Evolutionary conservation across 2,329 filamentous ascomycete genomes (phyloP), one percentile per base, ranked within the genome.

Genomic region (Ophiostoma australiae): DNA sequence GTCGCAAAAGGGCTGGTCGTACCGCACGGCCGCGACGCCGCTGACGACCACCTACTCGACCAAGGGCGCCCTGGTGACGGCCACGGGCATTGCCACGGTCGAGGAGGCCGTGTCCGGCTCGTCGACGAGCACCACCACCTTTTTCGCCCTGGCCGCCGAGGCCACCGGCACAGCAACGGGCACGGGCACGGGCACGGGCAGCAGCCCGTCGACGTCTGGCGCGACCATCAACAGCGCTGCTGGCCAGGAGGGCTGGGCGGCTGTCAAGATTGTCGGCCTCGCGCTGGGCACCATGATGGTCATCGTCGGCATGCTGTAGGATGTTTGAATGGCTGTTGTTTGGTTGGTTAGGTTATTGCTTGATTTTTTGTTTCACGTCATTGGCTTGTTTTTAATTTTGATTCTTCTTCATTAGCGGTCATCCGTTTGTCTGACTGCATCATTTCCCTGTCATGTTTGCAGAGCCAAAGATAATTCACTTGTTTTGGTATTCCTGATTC

Each of bases 1-100:
- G 13, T 73, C 73, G 31, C 55, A 70, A 55, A 37, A 58, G 41
- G 81, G 80, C 68, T 83, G 81, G 81, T 77, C 74, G 58, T 81
- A 79, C 78, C 77, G 74, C 27, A 80, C 78, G 20, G 69, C 55
- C 3, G 77, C 76, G 1, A 73, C 79, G 13, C 81, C 78, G 74
- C 37, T 81, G 63, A 81, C 80, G 3, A 75, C 76, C 44, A 80
- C 80, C 0, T 72, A 69, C 37, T 73, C 73, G 13, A 73, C 58
- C 52, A 31, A 11, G 33, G 71, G 72, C 52, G 71, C 69, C 15
- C 70, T 76, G 27, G 69, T 75, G n/a, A 77, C 78, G 8, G 74
- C 73, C 7, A 75, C 78, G 8, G 77, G 74, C 4, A 10, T 77
- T 15, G 78, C 74, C 4, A 75, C 74, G 8, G 75, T 80, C 27